These are phyloP conservation scores for Pigoraptor vietnamica DNA, from an alignment of 78 protist species.

Conservation along the genomic window DNA sequence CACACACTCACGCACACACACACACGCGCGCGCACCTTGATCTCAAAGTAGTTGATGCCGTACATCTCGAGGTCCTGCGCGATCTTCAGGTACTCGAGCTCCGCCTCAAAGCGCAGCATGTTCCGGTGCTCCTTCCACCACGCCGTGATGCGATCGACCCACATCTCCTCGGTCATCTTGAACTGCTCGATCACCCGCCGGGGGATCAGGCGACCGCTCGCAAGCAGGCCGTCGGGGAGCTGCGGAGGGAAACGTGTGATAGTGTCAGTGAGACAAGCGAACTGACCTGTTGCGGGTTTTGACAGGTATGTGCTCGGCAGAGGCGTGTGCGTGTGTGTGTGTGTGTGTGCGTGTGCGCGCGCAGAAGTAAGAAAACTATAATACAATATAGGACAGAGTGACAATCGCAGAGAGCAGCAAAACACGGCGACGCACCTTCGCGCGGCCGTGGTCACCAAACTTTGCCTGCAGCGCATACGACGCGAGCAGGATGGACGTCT, in stretches of 20 bases:
- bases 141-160: constrained; percentile 7
- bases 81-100: not conserved
- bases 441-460: not conserved
- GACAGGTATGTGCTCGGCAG: too few relatives aligned
- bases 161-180: not conserved
- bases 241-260: too few relatives aligned
- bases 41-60: constrained; percentile 7
- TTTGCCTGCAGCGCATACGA: constrained; percentile 8
- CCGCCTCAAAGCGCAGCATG: not conserved
- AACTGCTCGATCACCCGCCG: not conserved
- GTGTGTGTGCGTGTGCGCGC: too few relatives aligned
- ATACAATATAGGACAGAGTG: too few relatives aligned
- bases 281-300: too few relatives aligned
- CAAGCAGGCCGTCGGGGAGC: not conserved
- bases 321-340: too few relatives aligned
- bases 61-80: constrained; percentile 14
- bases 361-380: too few relatives aligned
- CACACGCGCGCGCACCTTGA: not conserved
- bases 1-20: too few relatives aligned
- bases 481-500: not conserved
- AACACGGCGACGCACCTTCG: not conserved
- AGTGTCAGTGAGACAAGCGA: too few relatives aligned
- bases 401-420: too few relatives aligned
- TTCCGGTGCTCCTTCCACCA: constrained; percentile 4
- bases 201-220: not conserved